Percentiles rank a stretch among this genome's conserved stretches.
phyloP scores from a whole-genome alignment of 495 filamentous ascomycete species.

The Hyphodiscus hymeniophilus region DNA sequence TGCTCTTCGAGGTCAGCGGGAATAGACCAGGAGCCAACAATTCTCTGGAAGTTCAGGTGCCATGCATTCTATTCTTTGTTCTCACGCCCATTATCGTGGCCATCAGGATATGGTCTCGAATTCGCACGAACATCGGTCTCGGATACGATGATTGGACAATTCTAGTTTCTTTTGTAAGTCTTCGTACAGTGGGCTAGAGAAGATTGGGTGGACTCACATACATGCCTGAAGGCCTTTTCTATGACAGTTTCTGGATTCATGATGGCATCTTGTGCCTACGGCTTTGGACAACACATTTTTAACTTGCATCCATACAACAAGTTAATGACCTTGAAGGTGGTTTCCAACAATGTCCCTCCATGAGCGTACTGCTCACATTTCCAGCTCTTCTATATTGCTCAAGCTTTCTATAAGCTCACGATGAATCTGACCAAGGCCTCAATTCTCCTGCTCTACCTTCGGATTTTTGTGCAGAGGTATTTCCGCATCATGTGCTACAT shows the following conservation, averaged over 20 bases:
- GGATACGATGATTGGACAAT: slow-evolving; percentile 2
- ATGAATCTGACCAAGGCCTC: slow-evolving; percentile 35
- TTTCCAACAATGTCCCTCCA: too few species aligned
- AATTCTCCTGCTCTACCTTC: slow-evolving; percentile 41
- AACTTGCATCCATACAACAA: background rate
- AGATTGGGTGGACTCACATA: too few species aligned
- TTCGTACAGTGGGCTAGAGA: background rate
- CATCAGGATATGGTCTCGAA: background rate
- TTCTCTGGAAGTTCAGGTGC: background rate
- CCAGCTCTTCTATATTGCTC: background rate
- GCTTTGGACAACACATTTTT: background rate
- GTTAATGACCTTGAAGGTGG: background rate
- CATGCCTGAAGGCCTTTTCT: too few species aligned
- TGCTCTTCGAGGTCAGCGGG: too few species aligned
- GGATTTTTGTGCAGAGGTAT: slow-evolving; percentile 33
- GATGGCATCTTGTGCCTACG: background rate
- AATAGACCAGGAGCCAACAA: too few species aligned
- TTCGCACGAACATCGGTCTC: background rate
- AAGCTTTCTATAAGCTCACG: background rate
- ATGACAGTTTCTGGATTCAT: too few species aligned
- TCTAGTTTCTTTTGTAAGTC: background rate
- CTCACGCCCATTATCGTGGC: background rate
- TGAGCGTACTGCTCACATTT: too few species aligned
- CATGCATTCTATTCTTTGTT: background rate
- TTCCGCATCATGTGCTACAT: slow-evolving; percentile 29